phyloP scores from a whole-genome alignment of 1,284 basidiomycete genomes.

The Pascua guehoae region DNA sequence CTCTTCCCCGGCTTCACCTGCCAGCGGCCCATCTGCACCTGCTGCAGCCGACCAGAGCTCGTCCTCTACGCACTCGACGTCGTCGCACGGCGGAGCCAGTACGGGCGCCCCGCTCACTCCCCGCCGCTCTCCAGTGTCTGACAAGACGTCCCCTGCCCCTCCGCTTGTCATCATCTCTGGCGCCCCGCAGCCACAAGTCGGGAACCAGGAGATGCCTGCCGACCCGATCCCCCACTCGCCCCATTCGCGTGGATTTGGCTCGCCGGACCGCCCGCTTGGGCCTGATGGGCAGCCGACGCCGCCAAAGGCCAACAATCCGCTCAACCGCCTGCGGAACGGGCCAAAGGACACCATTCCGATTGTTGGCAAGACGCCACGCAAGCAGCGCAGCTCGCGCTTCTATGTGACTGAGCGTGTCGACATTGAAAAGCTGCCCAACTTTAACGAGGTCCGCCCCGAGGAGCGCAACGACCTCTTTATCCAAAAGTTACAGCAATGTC shows the following conservation, averaged over 20 bases:
- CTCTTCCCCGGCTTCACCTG: conserved; percentile 20
- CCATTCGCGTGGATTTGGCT: conserved; percentile 45
- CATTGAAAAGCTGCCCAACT: conserved; percentile 90
- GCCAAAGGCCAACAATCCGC: conserved; percentile 51
- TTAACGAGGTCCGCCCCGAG: conserved; percentile 81
- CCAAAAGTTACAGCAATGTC: conserved; percentile 92
- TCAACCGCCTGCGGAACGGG: conserved; percentile 46
- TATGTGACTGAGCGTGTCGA: conserved; percentile 95
- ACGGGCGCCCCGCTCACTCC: conserved; percentile 46
- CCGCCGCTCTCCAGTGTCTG: conserved; percentile 41
- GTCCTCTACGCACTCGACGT: conserved; percentile 1
- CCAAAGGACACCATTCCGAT: conserved; percentile 92
- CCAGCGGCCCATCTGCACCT: conserved; percentile 49
- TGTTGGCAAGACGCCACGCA: conserved; percentile 88
- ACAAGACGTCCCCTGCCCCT: conserved; percentile 58
- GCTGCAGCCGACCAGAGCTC: conserved; percentile 30
- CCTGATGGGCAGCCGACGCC: conserved; percentile 48
- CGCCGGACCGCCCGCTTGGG: conserved; percentile 35
- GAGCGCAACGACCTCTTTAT: conserved; percentile 91
- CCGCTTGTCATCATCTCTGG: conserved; percentile 87
- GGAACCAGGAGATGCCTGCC: conserved; percentile 57
- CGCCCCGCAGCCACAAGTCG: conserved; percentile 19
- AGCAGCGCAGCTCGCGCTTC: conserved; percentile 92
- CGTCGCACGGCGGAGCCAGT: conserved; percentile 5
- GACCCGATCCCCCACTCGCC: conserved; percentile 60